These are phyloP conservation scores for Saccharum spontaneum DNA, from an alignment of 176 grass and related monocot genomes.

Conservation along the genomic window DNA sequence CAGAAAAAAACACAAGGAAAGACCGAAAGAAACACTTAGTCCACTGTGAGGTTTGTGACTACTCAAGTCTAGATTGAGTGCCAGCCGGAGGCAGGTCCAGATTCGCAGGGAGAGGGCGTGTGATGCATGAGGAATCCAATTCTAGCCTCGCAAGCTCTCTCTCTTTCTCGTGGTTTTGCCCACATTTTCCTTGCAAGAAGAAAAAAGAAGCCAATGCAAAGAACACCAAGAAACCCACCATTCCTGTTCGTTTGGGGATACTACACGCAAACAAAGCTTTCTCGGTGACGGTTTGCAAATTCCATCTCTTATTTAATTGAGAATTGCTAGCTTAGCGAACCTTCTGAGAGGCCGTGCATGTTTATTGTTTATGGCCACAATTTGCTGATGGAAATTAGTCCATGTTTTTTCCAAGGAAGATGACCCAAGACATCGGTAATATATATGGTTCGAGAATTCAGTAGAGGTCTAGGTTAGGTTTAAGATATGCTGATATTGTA, in stretches of 20 bases:
- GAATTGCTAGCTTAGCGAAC: background rate
- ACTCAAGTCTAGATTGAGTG: background rate
- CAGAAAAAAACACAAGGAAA: constrained; percentile 5
- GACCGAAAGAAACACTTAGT: constrained; percentile 3
- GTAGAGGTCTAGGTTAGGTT: too few species aligned
- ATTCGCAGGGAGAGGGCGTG: too few species aligned
- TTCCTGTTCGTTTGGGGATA: too few species aligned
- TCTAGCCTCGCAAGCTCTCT: background rate
- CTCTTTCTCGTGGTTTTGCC: background rate
- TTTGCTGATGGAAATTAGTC: constrained; percentile 1
- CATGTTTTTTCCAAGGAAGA: background rate
- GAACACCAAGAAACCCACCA: too few species aligned
- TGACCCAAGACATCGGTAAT: background rate
- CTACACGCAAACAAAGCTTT: too few species aligned
- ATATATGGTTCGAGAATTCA: background rate
- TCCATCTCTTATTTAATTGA: background rate
- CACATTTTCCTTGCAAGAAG: constrained; percentile 37
- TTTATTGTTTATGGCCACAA: constrained; percentile 24
- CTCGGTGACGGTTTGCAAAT: too few species aligned
- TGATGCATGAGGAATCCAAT: background rate
- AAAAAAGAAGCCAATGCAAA: background rate
- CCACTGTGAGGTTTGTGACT: background rate
- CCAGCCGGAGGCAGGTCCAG: too few species aligned
- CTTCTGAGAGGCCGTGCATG: background rate
- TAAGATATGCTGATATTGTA: too few species aligned